phyloP scores from a whole-genome alignment of 805 yeast genomes.

The Yamadazyma olivae region DNA sequence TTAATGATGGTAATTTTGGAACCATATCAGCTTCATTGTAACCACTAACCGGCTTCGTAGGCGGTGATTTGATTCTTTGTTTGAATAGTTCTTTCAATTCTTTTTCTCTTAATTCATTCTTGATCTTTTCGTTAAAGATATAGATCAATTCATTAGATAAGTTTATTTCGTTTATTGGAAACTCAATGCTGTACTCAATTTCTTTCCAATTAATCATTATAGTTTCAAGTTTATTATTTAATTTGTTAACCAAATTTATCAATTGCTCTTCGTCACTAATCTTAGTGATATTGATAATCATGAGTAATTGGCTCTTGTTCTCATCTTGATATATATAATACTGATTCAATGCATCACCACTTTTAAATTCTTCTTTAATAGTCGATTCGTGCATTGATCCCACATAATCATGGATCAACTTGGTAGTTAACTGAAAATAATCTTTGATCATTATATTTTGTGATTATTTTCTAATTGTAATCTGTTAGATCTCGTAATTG shows the following conservation, averaged over 20 bases:
- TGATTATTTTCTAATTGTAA: no score
- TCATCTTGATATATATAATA: conserved; percentile 8
- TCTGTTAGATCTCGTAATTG: no score
- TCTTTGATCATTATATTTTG: conserved; percentile 14
- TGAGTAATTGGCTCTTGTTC: conserved; percentile 1
- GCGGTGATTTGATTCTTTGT: conserved; percentile 3
- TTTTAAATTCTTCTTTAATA: conserved; percentile 3
- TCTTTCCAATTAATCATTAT: conserved; percentile 22
- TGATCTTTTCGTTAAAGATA: conserved; percentile 15
- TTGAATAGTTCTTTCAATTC: conserved; percentile 7
- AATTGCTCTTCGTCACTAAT: conserved; percentile 4
- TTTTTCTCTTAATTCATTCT: conserved; percentile 3
- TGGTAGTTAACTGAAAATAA: conserved; percentile 21
- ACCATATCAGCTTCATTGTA: neutral
- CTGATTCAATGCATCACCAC: conserved; percentile 6
- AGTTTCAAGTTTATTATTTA: conserved; percentile 14
- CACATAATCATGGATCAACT: conserved; percentile 19
- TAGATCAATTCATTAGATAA: conserved; percentile 18
- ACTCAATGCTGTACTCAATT: conserved; percentile 13
- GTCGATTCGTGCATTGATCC: conserved; percentile 8
- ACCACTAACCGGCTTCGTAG: neutral
- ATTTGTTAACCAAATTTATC: conserved; percentile 9
- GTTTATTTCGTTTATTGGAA: conserved; percentile 21
- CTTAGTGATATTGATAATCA: conserved; percentile 10
- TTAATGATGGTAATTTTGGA: neutral